Evolutionary conservation across 23 red algal genomes (phyloP).

Genomic region (Gracilaria caudata): DNA sequence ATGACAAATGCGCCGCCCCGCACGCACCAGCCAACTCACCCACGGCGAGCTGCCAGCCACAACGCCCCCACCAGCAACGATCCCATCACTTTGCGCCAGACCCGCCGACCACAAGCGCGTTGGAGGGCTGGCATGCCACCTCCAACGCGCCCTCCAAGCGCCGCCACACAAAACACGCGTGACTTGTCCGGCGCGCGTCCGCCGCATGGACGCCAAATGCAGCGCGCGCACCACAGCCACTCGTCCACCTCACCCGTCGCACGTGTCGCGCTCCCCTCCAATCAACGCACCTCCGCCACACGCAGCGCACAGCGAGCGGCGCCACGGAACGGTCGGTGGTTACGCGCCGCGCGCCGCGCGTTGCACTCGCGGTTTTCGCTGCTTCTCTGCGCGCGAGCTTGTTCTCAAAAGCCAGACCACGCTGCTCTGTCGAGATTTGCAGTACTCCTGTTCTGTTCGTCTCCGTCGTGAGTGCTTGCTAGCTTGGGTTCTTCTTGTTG

Average conservation of each 20-base stretch:
- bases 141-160: too few relatives aligned
- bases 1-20: too few relatives aligned
- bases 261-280: neutral
- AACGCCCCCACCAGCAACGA: too few relatives aligned
- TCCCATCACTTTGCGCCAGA: too few relatives aligned
- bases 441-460: neutral
- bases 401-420: slow-evolving; percentile 12
- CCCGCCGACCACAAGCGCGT: too few relatives aligned
- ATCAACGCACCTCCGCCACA: neutral
- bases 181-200: neutral
- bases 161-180: neutral
- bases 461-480: neutral
- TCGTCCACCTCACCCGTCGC: neutral
- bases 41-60: too few relatives aligned
- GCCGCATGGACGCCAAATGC: neutral
- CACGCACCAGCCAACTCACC: too few relatives aligned
- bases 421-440: neutral
- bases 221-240: neutral
- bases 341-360: slow-evolving; percentile 8
- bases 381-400: neutral
- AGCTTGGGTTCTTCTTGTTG: neutral
- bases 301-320: neutral
- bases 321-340: neutral
- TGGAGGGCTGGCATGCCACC: too few relatives aligned
- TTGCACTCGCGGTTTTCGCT: neutral